These are phyloP conservation scores for Planoprotostelium fungivorum DNA, from an alignment of 78 protist genomes.

Conservation along the genomic window DNA sequence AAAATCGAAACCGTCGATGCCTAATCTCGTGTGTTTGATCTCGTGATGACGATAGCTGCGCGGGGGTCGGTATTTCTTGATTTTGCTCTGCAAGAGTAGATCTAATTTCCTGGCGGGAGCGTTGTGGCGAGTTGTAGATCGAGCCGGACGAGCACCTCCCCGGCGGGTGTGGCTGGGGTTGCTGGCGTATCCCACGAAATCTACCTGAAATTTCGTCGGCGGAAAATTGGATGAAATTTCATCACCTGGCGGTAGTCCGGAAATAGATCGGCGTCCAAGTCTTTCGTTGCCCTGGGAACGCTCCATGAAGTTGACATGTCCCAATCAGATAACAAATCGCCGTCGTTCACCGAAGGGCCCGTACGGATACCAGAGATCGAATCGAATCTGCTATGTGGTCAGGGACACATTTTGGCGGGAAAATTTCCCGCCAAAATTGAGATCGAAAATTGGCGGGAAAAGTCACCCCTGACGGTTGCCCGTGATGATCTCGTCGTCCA, in stretches of 20 bases:
- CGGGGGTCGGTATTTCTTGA: conserved; percentile 31
- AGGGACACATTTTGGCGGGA: too few relatives aligned
- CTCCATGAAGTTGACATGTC: background rate
- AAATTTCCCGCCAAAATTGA: too few relatives aligned
- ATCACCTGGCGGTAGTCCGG: too few relatives aligned
- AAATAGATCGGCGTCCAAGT: too few relatives aligned
- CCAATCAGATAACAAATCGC: background rate
- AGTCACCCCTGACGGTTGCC: too few relatives aligned
- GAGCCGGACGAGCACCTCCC: background rate
- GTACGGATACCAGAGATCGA: too few relatives aligned
- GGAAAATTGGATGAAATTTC: too few relatives aligned
- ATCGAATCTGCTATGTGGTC: too few relatives aligned
- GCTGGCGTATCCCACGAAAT: background rate
- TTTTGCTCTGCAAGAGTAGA: background rate
- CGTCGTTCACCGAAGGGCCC: background rate
- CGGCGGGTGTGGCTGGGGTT: background rate
- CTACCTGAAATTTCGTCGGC: background rate
- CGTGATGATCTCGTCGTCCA: background rate
- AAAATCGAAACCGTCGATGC: conserved; percentile 50
- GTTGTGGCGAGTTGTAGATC: too few relatives aligned
- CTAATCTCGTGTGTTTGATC: conserved; percentile 38
- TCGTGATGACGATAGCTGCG: conserved; percentile 38
- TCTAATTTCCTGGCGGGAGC: background rate
- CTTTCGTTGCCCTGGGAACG: background rate
- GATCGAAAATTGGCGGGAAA: too few relatives aligned